Base-by-base conservation (phyloP, 768 basidiomycete genomes). In the Termitomyces sp. region DNA sequence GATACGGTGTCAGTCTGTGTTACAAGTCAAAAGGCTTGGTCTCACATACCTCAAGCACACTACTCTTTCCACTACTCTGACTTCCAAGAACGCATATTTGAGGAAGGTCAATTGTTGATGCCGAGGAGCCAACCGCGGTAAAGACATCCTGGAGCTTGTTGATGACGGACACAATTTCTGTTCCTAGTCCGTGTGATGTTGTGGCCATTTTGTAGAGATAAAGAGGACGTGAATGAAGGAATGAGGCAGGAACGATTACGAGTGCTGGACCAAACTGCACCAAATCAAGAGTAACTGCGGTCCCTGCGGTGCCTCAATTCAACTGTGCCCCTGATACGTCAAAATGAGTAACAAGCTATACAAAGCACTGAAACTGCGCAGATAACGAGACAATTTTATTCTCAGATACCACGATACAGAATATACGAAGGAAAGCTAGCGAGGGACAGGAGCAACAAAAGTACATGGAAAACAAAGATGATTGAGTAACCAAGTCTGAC, bases 91-190 rank as follows among this genome's bases (percentile, higher is more conserved):
- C 92, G 66, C 92, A 94, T 71, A 94, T 94, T 78, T 94, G 92
- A 15, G 92, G 92, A 58, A 94, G 78, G 83, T 94, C 92, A 81
- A 94, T 90, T 73, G 84, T 81, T 37, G 87, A 78, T 55, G 86
- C 85, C 51, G 83, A 86, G 24, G 88, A 83, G 66, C 92, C 92
- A 61, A 94, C 88, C 18, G 92, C 86, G 39, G 85, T 81, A 73
- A 94, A 94, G 64, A 93, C 92, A 78, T 94, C 92, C 72, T 94
- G 92, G 47, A 94, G 87, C 69, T 91, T 94, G 81, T 94, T 94
- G 68, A 94, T 78, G 54, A 90, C 83, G 36, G 77, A 70, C 55
- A 94, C 91, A 62, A 94, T 90, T 70, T 94, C 92, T 64, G 83
- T 78, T 55, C 92, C 92, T 65, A 94, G 85, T 56, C 88, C 86